Evolutionary conservation across 768 basidiomycete genomes (phyloP).

Genomic region (Phanerochaete sordida): DNA sequence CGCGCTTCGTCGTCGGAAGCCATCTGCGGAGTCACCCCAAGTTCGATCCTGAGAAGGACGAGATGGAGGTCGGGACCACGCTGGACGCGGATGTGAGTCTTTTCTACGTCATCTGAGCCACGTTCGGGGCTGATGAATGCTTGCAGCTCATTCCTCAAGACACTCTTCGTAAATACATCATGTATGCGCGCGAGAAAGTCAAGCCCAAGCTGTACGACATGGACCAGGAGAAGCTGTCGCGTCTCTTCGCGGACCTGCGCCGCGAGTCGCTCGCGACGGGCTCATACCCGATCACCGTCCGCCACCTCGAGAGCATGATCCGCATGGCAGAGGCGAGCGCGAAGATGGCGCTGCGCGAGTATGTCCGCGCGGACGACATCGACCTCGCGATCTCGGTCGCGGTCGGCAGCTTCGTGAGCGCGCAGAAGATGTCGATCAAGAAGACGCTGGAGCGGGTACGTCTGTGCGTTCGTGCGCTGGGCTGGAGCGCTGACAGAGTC

Average conservation of each 20-base stretch:
- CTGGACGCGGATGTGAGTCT: constrained; percentile 89
- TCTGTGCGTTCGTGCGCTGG: constrained; percentile 12
- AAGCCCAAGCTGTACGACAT: constrained; percentile 91
- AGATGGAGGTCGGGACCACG: constrained; percentile 88
- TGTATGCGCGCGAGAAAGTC: constrained; percentile 95
- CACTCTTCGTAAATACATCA: constrained; percentile 94
- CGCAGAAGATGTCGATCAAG: constrained; percentile 98
- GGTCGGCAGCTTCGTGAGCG: constrained; percentile 90
- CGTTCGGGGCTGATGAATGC: background rate
- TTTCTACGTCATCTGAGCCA: background rate
- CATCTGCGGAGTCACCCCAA: constrained; percentile 93
- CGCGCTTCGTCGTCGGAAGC: constrained; percentile 96
- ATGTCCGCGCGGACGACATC: constrained; percentile 93
- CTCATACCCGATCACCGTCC: constrained; percentile 98
- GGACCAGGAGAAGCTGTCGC: constrained; percentile 91
- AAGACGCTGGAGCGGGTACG: constrained; percentile 92
- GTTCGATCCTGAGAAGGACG: constrained; percentile 83
- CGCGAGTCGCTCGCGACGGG: constrained; percentile 96
- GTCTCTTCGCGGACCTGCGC: constrained; percentile 92
- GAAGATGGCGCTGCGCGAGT: constrained; percentile 97
- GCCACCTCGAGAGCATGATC: constrained; percentile 98
- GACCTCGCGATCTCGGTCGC: constrained; percentile 96
- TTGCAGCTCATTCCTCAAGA: constrained; percentile 94
- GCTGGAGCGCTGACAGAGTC: background rate
- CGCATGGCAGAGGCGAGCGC: constrained; percentile 98